Conservation (phyloP, 1,139 yeast genomes). For the Diutina mesorugosa region DNA sequence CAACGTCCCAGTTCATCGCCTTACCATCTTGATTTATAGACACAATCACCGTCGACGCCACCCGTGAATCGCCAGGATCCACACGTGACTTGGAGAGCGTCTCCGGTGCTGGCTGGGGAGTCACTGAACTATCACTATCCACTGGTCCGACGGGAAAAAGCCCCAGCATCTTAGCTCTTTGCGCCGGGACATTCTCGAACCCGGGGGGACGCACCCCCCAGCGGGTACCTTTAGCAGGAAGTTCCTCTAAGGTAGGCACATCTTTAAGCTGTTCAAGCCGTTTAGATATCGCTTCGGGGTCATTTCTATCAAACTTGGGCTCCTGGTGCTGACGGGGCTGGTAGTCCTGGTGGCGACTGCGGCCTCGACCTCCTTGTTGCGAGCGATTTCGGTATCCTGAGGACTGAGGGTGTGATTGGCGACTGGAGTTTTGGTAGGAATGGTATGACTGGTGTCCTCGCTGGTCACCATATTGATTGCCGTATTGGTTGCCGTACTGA, state of each 20-base stretch:
- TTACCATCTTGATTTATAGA: constrained; percentile 6
- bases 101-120: constrained; percentile 35
- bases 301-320: not conserved
- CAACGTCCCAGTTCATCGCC: constrained; percentile 28
- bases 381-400: not conserved
- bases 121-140: constrained; percentile 4
- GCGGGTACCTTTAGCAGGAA: constrained; percentile 17
- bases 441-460: not conserved
- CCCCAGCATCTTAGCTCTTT: constrained; percentile 73
- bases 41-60: constrained; percentile 36
- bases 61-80: constrained; percentile 39
- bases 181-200: constrained; percentile 65
- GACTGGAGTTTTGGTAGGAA: not conserved
- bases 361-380: not conserved
- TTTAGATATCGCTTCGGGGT: not conserved
- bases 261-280: not conserved
- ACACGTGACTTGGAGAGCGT: constrained; percentile 20
- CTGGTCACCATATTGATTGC: not conserved
- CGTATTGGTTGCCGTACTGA: not conserved
- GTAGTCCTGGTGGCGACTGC: not conserved
- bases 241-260: not conserved
- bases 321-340: not conserved
- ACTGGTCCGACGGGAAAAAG: constrained; percentile 35
- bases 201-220: constrained; percentile 77
- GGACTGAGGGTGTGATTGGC: not conserved